phyloP scores from a whole-genome alignment of 495 filamentous ascomycete species.

The Cercophora scortea region DNA sequence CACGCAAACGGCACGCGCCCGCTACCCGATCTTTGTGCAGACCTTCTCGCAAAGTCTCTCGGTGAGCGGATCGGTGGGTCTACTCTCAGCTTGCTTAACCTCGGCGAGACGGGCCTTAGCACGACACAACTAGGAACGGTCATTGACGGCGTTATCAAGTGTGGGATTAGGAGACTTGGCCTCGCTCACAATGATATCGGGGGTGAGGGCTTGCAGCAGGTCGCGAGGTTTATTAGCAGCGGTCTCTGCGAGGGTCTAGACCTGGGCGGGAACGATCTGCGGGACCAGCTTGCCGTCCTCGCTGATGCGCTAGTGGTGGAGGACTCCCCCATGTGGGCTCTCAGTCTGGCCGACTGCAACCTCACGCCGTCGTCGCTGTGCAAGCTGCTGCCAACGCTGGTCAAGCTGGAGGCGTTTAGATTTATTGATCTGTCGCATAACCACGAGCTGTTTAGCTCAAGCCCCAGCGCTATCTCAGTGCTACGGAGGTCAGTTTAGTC shows the following conservation, averaged over 20 bases:
- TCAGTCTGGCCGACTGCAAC: slow-evolving; percentile 84
- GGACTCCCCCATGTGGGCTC: slow-evolving; percentile 58
- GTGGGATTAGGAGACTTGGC: slow-evolving; percentile 68
- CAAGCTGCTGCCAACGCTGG: slow-evolving; percentile 67
- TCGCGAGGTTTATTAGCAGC: slow-evolving; percentile 63
- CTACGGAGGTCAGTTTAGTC: slow-evolving; percentile 53
- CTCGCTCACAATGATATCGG: slow-evolving; percentile 75
- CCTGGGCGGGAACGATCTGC: slow-evolving; percentile 79
- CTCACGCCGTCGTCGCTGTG: slow-evolving; percentile 63
- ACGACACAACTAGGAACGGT: slow-evolving; percentile 62
- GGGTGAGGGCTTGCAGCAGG: slow-evolving; percentile 62
- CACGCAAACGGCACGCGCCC: slow-evolving; percentile 3
- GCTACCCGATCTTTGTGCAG: slow-evolving; percentile 21
- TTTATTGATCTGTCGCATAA: slow-evolving; percentile 93
- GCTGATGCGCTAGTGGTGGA: slow-evolving; percentile 53
- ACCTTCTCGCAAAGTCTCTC: slow-evolving; percentile 64
- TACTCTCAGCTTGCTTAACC: slow-evolving; percentile 73
- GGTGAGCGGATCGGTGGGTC: slow-evolving; percentile 65
- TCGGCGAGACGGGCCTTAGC: slow-evolving; percentile 68
- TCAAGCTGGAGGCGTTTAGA: slow-evolving; percentile 63
- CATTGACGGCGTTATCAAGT: slow-evolving; percentile 65
- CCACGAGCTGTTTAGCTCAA: slow-evolving; percentile 62
- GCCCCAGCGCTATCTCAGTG: slow-evolving; percentile 66
- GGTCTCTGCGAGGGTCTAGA: slow-evolving; percentile 83
- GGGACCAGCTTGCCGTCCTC: slow-evolving; percentile 61